Evolutionary conservation across 768 basidiomycete genomes (phyloP).

Genomic region (Mycena belliarum): DNA sequence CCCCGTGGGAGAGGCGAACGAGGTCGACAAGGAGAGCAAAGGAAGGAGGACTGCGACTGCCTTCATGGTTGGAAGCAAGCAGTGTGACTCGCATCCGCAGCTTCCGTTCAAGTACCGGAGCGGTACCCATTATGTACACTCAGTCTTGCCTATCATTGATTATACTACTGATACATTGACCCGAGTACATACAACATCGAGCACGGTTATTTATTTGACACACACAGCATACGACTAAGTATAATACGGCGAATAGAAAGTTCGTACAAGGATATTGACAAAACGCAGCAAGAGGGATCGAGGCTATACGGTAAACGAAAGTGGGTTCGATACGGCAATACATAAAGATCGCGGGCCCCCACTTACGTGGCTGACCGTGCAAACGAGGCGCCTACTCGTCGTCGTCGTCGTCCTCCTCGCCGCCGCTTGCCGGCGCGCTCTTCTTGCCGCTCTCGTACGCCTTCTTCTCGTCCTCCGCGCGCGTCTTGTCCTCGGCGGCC

Average conservation of each 20-base stretch:
- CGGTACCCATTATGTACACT: no score
- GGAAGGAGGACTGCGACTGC: slow-evolving; percentile 34
- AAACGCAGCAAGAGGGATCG: background rate
- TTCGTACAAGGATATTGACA: slow-evolving; percentile 5
- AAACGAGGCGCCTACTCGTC: slow-evolving; percentile 23
- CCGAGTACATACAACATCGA: slow-evolving; percentile 17
- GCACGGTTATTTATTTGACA: slow-evolving; percentile 4
- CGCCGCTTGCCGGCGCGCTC: slow-evolving; percentile 28
- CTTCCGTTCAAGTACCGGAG: no score
- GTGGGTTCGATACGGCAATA: background rate
- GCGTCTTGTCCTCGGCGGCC: slow-evolving; percentile 83
- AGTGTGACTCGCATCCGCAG: background rate
- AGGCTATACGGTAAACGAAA: background rate
- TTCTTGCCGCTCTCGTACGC: slow-evolving; percentile 43
- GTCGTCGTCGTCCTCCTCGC: slow-evolving; percentile 38
- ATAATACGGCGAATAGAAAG: slow-evolving; percentile 7
- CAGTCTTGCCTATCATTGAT: no score
- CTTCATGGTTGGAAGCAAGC: slow-evolving; percentile 35
- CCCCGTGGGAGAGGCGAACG: slow-evolving; percentile 38
- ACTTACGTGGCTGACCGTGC: background rate
- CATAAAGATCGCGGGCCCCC: slow-evolving; percentile 8
- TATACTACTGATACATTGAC: no score
- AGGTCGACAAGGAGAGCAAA: slow-evolving; percentile 34
- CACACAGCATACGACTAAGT: slow-evolving; percentile 7
- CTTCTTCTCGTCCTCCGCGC: slow-evolving; percentile 81